phyloP scores from a whole-genome alignment of 2,329 filamentous ascomycete genomes.

The Endothia cerciana region DNA sequence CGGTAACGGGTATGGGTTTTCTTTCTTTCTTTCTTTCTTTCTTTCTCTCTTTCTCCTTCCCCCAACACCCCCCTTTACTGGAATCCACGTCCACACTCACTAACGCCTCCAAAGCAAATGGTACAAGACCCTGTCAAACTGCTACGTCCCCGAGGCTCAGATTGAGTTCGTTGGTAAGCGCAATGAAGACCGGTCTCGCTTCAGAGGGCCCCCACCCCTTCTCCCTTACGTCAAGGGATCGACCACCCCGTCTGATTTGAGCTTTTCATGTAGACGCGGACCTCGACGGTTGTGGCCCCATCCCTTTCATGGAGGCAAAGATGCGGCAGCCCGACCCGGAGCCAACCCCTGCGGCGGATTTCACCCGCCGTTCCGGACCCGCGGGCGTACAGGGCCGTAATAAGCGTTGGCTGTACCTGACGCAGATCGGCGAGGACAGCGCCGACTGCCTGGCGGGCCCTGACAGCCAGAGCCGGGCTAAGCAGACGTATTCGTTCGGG shows the following conservation, averaged over 20 bases:
- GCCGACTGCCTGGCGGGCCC: slow-evolving; percentile 20
- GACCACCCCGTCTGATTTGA: neutral
- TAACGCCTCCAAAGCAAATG: slow-evolving; percentile 13
- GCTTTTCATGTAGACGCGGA: neutral
- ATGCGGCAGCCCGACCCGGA: slow-evolving; percentile 26
- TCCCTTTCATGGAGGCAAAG: slow-evolving; percentile 27
- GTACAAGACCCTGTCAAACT: slow-evolving; percentile 28
- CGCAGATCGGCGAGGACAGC: slow-evolving; percentile 17
- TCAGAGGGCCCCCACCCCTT: too few relatives aligned
- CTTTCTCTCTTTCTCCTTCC: too few relatives aligned
- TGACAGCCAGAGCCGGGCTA: slow-evolving; percentile 13
- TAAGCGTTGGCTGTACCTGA: slow-evolving; percentile 28
- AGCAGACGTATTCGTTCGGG: slow-evolving; percentile 13
- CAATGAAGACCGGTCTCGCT: neutral
- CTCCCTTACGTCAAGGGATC: neutral
- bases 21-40: too few relatives aligned
- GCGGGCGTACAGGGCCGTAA: too few relatives aligned
- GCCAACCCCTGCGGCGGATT: neutral
- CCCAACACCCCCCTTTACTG: too few relatives aligned
- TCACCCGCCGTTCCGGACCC: neutral
- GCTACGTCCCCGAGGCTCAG: slow-evolving; percentile 26
- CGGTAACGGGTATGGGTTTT: slow-evolving; percentile 20
- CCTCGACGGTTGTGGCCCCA: slow-evolving; percentile 26
- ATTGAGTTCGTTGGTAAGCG: slow-evolving; percentile 19
- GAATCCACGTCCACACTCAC: too few relatives aligned